These are phyloP conservation scores for Plasmodium malariae DNA, from an alignment of 169 alveolate genomes.

Conservation along the genomic window DNA sequence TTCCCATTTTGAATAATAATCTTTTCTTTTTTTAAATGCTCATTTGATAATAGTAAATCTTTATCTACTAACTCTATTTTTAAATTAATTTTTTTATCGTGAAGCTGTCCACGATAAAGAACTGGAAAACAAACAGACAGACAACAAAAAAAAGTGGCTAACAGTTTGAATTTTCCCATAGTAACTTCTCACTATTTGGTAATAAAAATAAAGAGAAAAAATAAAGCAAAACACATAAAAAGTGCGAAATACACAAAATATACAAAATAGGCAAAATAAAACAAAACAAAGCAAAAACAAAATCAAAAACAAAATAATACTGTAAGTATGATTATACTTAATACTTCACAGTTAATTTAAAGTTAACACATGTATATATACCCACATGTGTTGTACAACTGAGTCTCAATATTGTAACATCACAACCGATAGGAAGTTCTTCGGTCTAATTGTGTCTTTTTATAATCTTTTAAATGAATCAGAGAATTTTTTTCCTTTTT, in stretches of 20 bases:
- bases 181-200: too few relatives aligned
- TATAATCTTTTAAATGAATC: too few relatives aligned
- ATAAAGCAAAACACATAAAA: too few relatives aligned
- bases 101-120: slow-evolving; percentile 2
- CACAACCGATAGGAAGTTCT: not conserved
- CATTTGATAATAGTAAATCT: slow-evolving; percentile 48
- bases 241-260: not conserved
- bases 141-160: slow-evolving; percentile 43
- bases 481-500: not conserved
- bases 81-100: slow-evolving; percentile 59
- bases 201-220: too few relatives aligned
- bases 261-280: not conserved
- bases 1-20: slow-evolving; percentile 41
- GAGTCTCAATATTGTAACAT: slow-evolving; percentile 15
- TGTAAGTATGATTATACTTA: not conserved
- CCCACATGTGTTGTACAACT: not conserved
- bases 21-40: slow-evolving; percentile 69
- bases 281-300: not conserved
- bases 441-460: not conserved
- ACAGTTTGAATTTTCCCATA: slow-evolving; percentile 36
- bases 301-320: not conserved
- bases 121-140: slow-evolving; percentile 34
- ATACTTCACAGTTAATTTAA: not conserved
- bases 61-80: slow-evolving; percentile 67
- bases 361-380: not conserved